phyloP scores from a whole-genome alignment of 208 protist species.

The Acanthamoeba castellanii region DNA sequence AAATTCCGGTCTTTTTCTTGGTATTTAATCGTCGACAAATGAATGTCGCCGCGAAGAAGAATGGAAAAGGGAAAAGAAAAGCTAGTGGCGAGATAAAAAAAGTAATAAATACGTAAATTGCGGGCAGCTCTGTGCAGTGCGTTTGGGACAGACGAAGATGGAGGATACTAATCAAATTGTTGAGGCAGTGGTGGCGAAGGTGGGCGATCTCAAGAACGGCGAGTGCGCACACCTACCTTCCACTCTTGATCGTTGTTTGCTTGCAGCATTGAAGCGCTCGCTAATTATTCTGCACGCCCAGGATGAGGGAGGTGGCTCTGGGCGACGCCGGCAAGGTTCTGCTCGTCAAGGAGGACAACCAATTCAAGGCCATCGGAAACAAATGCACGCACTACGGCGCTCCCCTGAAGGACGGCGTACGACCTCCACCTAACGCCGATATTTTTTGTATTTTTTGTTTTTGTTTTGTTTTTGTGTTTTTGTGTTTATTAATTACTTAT shows the following conservation, averaged over 20 bases:
- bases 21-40: background rate
- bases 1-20: background rate
- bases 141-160: background rate
- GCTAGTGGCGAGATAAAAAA: background rate
- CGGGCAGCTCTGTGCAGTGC: no score
- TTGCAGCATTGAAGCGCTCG: background rate
- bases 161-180: slow-evolving; percentile 22
- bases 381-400: slow-evolving; percentile 83
- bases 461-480: background rate
- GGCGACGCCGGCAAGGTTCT: slow-evolving; percentile 79
- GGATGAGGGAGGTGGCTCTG: slow-evolving; percentile 77
- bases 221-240: background rate
- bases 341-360: slow-evolving; percentile 76
- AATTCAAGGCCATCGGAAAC: slow-evolving; percentile 75
- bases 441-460: background rate
- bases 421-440: background rate
- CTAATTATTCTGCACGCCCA: background rate
- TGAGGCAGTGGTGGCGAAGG: slow-evolving; percentile 66
- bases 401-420: slow-evolving; percentile 80
- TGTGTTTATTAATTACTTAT: slow-evolving; percentile 8
- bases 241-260: background rate
- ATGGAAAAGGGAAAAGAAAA: background rate
- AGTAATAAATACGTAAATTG: no score
- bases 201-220: slow-evolving; percentile 53
- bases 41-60: background rate